phyloP scores from a whole-genome alignment of 176 grass and related monocot species.

The Eragrostis curvula region DNA sequence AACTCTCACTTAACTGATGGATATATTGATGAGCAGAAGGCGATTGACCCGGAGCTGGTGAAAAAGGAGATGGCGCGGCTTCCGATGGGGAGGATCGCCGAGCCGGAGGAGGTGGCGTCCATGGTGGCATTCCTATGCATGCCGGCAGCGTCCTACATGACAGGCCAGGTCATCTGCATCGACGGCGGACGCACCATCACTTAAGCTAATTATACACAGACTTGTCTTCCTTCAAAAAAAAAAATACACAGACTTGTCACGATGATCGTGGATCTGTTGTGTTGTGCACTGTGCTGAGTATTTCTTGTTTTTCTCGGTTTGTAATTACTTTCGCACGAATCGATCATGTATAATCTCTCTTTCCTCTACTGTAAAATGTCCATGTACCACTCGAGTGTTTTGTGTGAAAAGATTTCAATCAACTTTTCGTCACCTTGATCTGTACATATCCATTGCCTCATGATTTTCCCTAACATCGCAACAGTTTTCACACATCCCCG shows the following conservation, averaged over 20 bases:
- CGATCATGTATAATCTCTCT: neutral
- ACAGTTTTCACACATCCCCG: too few relatives aligned
- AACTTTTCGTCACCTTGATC: neutral
- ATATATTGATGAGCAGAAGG: neutral
- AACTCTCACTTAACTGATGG: neutral
- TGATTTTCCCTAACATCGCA: too few relatives aligned
- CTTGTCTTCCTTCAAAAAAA: too few relatives aligned
- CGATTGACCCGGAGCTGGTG: slow-evolving; percentile 21
- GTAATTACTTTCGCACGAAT: neutral
- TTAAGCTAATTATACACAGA: neutral
- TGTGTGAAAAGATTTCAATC: neutral
- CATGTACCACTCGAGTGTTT: neutral
- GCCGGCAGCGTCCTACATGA: slow-evolving; percentile 49
- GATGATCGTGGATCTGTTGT: too few relatives aligned
- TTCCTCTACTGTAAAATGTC: too few relatives aligned
- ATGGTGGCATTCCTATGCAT: slow-evolving; percentile 49
- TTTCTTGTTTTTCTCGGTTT: neutral
- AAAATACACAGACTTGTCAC: too few relatives aligned
- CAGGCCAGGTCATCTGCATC: slow-evolving; percentile 45
- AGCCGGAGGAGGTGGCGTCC: slow-evolving; percentile 45
- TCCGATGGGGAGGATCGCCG: slow-evolving; percentile 29
- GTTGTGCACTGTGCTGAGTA: neutral
- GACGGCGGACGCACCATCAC: slow-evolving; percentile 42
- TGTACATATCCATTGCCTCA: too few relatives aligned
- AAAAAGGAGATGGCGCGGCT: slow-evolving; percentile 14